These are phyloP conservation scores for Inga oerstediana DNA, from an alignment of 306 rosid genomes.

Conservation along the genomic window DNA sequence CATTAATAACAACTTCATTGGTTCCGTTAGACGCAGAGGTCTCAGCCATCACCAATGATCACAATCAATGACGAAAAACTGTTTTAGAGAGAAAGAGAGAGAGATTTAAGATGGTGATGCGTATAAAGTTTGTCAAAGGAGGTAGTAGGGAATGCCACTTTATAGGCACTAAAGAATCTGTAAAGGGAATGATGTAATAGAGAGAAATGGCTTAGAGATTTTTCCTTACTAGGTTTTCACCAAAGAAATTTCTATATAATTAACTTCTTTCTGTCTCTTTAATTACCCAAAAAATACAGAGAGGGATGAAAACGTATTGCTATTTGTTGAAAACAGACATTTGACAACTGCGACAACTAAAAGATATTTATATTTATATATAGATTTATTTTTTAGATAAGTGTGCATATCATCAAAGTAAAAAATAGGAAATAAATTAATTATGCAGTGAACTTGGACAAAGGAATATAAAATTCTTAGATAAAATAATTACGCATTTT, in stretches of 20 bases:
- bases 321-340: too few relatives aligned
- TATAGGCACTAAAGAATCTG: background rate
- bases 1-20: constrained; percentile 42
- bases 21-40: constrained; percentile 39
- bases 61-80: background rate
- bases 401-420: background rate
- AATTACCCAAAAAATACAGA: too few relatives aligned
- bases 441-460: background rate
- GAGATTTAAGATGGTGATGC: background rate
- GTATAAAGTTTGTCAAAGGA: background rate
- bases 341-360: background rate
- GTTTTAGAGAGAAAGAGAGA: background rate
- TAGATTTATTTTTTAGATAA: background rate
- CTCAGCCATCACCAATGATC: constrained; percentile 54
- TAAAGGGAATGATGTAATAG: background rate
- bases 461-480: background rate
- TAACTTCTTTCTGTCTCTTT: background rate
- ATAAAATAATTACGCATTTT: too few relatives aligned
- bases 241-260: too few relatives aligned
- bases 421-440: too few relatives aligned
- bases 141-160: background rate
- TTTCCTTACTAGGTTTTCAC: background rate
- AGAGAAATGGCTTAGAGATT: background rate
- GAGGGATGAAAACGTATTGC: too few relatives aligned
- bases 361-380: too few relatives aligned